Base-by-base conservation (phyloP, 805 yeast genomes). In the Yamadazyma takamatsuzukensis region DNA sequence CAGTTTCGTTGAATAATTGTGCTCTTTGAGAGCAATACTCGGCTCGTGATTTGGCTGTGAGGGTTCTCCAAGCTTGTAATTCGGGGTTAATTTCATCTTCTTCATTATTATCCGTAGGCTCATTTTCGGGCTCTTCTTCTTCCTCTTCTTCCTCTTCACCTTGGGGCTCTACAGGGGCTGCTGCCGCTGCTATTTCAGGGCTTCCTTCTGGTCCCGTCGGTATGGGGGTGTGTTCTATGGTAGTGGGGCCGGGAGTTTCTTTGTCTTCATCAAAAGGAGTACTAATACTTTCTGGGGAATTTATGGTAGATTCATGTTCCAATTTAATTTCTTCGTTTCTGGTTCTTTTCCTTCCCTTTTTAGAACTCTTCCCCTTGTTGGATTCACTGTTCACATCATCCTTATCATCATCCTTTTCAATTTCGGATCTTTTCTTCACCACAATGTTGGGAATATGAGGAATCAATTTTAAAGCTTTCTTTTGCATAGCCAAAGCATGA, bases 401-500 rank as follows among this genome's bases (percentile, higher is more conserved):
- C n/a, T 44, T 38, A 6, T 59, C 65, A 17, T 80, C 76, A 46
- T 81, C 89, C 41, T 64, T 70, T 44, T 83, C 93, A 6, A 81
- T 74, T 32, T 83, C 93, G 0, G 80, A 65, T 29, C 90, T 59
- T 48, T 76, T 87, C 44, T 88, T 70, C 4, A 93, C 73, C 0
- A 76, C 71, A 33, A 93, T 85, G 48, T 93, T 94, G 0, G 99
- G 99, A 24, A 93, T 90, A 40, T 86, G 63, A 0, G 96, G 95
- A 5, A 78, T 72, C 32, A 93, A 66, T 29, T 78, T 70, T 32
- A 77, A 54, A 0, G 97, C 79, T 52, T 84, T 86, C 59, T 87
- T 87, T 47, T 88, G 95, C 98, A 93, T 94, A 2, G 97, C 96
- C 29, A 84, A 59, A 0, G 98, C 98, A 61, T 93, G 97, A 0